Percentiles rank a stretch among this genome's conserved stretches.
phyloP scores from a whole-genome alignment of 768 basidiomycete species.

The Termitomyces sp. region DNA sequence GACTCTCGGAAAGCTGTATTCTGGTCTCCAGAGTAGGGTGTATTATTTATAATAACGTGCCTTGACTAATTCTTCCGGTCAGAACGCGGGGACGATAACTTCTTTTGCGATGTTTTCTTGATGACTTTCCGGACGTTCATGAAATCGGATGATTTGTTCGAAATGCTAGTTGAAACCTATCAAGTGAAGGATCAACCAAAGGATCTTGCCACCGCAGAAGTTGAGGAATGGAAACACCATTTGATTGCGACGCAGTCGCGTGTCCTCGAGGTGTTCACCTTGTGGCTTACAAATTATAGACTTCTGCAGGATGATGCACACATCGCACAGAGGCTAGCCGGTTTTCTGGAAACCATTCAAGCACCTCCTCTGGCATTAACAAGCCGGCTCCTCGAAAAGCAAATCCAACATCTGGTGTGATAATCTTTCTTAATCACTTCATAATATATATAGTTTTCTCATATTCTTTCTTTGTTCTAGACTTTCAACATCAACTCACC shows the following conservation, averaged over 20 bases:
- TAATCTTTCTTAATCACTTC: background rate
- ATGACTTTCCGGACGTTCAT: slow-evolving; percentile 83
- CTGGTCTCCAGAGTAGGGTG: slow-evolving; percentile 52
- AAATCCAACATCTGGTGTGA: slow-evolving; percentile 54
- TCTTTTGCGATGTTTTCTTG: slow-evolving; percentile 65
- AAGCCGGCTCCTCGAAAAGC: slow-evolving; percentile 47
- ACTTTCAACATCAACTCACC: slow-evolving; percentile 35
- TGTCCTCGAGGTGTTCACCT: slow-evolving; percentile 49
- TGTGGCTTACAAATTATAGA: slow-evolving; percentile 62
- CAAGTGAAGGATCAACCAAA: slow-evolving; percentile 46
- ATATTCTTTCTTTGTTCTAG: slow-evolving; percentile 23
- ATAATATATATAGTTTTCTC: background rate
- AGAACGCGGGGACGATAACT: slow-evolving; percentile 24
- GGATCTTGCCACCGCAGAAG: slow-evolving; percentile 45
- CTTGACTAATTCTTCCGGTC: background rate
- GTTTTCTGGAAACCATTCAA: slow-evolving; percentile 46
- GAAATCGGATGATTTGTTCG: slow-evolving; percentile 63
- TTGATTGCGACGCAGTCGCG: slow-evolving; percentile 61
- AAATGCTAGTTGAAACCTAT: slow-evolving; percentile 64
- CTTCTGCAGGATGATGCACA: slow-evolving; percentile 64
- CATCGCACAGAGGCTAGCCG: slow-evolving; percentile 51
- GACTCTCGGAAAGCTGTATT: slow-evolving; percentile 37
- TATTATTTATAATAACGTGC: background rate
- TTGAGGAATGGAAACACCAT: slow-evolving; percentile 65
- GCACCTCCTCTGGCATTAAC: slow-evolving; percentile 37